Evolutionary conservation across 2,329 filamentous ascomycete species (phyloP).

Genomic region (Nigrospora sphaerica): DNA sequence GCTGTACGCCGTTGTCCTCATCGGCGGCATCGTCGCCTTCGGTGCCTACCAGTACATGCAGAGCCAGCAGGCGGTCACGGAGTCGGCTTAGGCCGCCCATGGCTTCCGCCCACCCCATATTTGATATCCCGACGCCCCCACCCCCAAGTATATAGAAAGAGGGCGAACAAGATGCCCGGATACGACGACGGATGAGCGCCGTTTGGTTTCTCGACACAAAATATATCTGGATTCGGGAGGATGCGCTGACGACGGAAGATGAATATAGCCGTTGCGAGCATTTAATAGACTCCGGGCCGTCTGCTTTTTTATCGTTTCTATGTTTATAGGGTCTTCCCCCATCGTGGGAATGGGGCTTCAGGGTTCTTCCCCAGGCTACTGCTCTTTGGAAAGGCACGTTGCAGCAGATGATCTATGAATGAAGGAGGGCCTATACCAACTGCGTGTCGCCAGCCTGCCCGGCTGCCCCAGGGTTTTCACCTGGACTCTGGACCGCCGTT

Average conservation of each 20-base stretch:
- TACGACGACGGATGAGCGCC: not conserved
- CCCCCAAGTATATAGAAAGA: no score
- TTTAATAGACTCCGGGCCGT: slow-evolving; percentile 13
- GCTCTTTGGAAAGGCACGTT: no score
- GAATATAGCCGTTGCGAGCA: slow-evolving; percentile 12
- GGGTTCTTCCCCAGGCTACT: no score
- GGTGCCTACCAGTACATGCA: slow-evolving; percentile 81
- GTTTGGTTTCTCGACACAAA: not conserved
- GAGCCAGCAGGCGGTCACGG: slow-evolving; percentile 32
- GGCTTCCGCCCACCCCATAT: not conserved
- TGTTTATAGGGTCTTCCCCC: no score
- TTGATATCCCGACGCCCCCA: not conserved
- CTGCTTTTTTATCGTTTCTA: no score
- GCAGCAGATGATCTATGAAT: no score
- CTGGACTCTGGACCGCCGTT: no score
- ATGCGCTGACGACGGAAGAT: not conserved
- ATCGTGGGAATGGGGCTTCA: no score
- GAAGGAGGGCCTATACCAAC: no score
- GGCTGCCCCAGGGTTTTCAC: no score
- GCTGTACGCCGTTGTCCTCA: slow-evolving; percentile 72
- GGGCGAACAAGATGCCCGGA: not conserved
- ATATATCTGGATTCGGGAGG: slow-evolving; percentile 1
- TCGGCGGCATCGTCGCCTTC: slow-evolving; percentile 73
- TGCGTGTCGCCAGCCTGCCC: no score
- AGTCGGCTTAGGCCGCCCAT: slow-evolving; percentile 15